Evolutionary conservation across 139 green algal species (phyloP), one percentile per base, ranked within the genome.

Genomic region (Pleodorina starrii): DNA sequence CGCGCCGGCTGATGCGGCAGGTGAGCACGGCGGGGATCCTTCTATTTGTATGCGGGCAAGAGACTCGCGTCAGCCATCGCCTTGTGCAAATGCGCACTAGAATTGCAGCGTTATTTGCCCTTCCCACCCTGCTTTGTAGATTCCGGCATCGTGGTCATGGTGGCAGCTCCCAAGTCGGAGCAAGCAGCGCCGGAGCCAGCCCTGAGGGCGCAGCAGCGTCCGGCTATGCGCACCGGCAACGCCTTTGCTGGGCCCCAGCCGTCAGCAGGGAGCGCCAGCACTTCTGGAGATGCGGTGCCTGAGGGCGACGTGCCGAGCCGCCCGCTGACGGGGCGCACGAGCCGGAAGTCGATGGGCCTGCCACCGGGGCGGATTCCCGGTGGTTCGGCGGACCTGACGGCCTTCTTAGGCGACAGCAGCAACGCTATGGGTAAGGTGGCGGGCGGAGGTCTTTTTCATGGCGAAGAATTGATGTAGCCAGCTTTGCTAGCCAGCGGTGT

Each of bases 281-380:
- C 54, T 32, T 9, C 54, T 12, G 9, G 21, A 21, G 9, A 66
- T 66, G 2, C 9, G 25, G 54, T 9, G 54, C 2, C 6, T 66
- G 54, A 32, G 54, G 17, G 48, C 19, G 76, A 38, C 21, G 35
- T 14, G 35, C 14, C 17, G 72, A 38, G 40, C 21, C 40, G 71
- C 14, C 40, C 17, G 36, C 11, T 78, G 38, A 54, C 38, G 3
- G 35, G 27, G 6, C 60, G 60, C 44, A 40, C 10, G 14, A 50
- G 43, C 68, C 63, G 60, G 17, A 88, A 79, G 43, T 88, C 60
- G 0, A 12, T 79, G 17, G 44, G 32, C 7, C 16, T 88, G 66
- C 82, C 82, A 46, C 82, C 82, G 2, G 82, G 60, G 6, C 82
- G 82, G 19, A 88, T 88, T 46, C 82, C 60, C 1, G 60, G 82